Conservation (phyloP, 164 flowering plant species). For the Sedum album region DNA sequence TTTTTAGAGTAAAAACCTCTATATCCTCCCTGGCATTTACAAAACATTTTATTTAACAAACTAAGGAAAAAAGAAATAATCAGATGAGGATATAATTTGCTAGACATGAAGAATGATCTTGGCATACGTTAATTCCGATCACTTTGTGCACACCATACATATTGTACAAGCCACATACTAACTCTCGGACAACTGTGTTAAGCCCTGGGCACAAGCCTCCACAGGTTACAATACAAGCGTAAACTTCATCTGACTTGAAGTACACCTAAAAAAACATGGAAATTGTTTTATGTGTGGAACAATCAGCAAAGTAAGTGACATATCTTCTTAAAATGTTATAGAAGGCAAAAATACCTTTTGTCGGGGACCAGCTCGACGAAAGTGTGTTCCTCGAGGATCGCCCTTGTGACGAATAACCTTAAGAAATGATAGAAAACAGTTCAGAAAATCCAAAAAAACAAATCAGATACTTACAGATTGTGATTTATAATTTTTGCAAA, state of each 20-base stretch:
- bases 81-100: too few species aligned
- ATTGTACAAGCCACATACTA: slow-evolving; percentile 62
- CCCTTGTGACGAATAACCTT: slow-evolving; percentile 44
- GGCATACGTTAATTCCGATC: slow-evolving; percentile 69
- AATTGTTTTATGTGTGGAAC: neutral
- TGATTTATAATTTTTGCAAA: too few species aligned
- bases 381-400: slow-evolving; percentile 3
- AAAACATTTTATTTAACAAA: too few species aligned
- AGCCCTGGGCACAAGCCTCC: slow-evolving; percentile 49
- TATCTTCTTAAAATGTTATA: slow-evolving; percentile 1
- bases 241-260: slow-evolving; percentile 79
- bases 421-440: neutral
- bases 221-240: slow-evolving; percentile 66
- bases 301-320: neutral
- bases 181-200: slow-evolving; percentile 87
- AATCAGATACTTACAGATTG: too few species aligned
- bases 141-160: slow-evolving; percentile 83
- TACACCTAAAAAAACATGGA: slow-evolving; percentile 46
- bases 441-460: neutral
- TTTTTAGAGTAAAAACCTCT: too few species aligned
- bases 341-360: neutral
- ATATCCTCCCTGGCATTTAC: neutral
- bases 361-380: neutral
- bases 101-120: neutral
- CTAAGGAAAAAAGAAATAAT: slow-evolving; percentile 7